Base-by-base conservation (phyloP, 192 early-diverging fungal genomes). In the Geranomyces variabilis region DNA sequence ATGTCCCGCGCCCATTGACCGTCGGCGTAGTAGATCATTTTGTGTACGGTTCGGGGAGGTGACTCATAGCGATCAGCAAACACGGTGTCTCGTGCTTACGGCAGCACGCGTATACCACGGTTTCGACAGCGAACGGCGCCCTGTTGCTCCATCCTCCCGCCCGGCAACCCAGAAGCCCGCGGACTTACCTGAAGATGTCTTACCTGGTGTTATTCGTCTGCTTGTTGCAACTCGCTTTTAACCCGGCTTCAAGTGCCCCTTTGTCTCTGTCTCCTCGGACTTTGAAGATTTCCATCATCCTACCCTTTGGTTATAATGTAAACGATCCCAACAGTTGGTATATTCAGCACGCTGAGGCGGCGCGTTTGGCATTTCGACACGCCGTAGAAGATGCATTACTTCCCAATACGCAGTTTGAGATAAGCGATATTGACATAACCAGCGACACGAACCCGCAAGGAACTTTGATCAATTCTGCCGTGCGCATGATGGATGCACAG, bases 281-380 rank as follows among this genome's bases (percentile, higher is more conserved):
- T 28, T 7, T 60, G 12, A 60, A 60, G 28, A 29, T 60, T 26
- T 6, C 58, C 17, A 30, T 33, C 58, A 60, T 60, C 22, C 58
- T 60, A 4, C 58, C 58, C 12, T 60, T 30, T 17, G 58, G 58
- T 19, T 60, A 30, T 17, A 60, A 60, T 60, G 30, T 60, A 5
- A 33, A 33, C 31, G 28, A 1, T 28, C 28, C 30, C 58, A 26
- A 26, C 31, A 24, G 28, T 6, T 60, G 58, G 58, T 60, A 31
- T 60, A 29, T 60, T 7, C 58, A 60, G 58, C 58, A 60, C 29
- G 58, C 12, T 8, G 58, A 60, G 28, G 58, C 58, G 6, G 58
- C 28, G 19, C 58, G 58, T 33, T 33, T 60, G 17, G 58, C 28
- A 17, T 33, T 30, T 33, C 58, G 22, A 17, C 58, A 60, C 58